Evolutionary conservation across 2,329 filamentous ascomycete genomes (phyloP), one percentile per base, ranked within the genome.

Genomic region (Verticillium tricorpus): DNA sequence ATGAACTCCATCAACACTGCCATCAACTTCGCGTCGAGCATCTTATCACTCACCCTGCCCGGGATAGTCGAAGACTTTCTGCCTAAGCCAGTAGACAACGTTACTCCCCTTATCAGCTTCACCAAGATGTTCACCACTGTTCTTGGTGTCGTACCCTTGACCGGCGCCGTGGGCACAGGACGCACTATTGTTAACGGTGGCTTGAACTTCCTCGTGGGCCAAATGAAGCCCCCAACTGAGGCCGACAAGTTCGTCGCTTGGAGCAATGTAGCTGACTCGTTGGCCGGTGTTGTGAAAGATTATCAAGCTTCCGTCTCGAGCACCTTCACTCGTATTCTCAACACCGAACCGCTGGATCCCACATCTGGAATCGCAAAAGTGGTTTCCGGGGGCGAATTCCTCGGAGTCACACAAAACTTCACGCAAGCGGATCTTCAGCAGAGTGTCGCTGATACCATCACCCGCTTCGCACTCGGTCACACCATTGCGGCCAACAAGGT

Each of bases 361-460:
- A 60, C 57, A 15, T 37, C 40, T 1, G 64, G 63, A 31, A 61
- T 64, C 25, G 56, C 50, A 34, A 17, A 55, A 15, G 37, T 63
- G 28, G 40, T 66, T 4, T 14, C 22, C 6, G 61, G 59, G 2
- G 64, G 64, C n/a, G 19, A 37, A n/a, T 66, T 66, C 58, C 61
- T 66, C 54, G 62, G 64, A 8, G 50, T 56, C 4, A 34, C 55
- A 17, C 61, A 58, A n/a, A 65, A 66, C 60, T 39, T 65, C 19
- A 65, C 62, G 9, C 63, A 66, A 37, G 31, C 45, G 34, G 63
- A 66, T 22, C 58, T 66, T 31, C 61, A 64, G 40, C 40, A 52
- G 19, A 25, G 40, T 5, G 35, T 65, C 17, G 59, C 56, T 12
- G 19, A 50, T 39, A 62, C 60, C 35, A 32, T 66, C 17, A 50